Conservation (phyloP, 345 rosid genomes). For the Camelina sativa region DNA sequence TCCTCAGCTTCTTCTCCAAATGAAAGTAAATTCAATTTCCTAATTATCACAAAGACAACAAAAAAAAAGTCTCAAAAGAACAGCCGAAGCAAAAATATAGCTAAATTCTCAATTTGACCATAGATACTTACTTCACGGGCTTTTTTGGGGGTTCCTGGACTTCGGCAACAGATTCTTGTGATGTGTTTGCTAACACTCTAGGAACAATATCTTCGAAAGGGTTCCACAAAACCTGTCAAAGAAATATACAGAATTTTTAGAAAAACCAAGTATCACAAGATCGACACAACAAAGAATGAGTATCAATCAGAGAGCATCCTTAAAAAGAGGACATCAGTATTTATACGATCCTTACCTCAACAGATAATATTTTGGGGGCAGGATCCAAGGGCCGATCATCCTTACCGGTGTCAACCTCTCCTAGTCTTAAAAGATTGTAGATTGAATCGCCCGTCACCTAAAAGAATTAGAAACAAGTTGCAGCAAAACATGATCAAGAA, state of each 20-base stretch:
- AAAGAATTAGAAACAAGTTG: conserved; percentile 36
- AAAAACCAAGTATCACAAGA: conserved; percentile 20
- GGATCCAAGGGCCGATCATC: conserved; percentile 88
- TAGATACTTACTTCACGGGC: conserved; percentile 69
- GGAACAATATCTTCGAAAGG: conserved; percentile 97
- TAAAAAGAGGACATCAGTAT: background rate
- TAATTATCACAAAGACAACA: conserved; percentile 49
- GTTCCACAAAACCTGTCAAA: conserved; percentile 79
- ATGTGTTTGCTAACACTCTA: conserved; percentile 51
- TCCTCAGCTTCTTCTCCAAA: conserved; percentile 99
- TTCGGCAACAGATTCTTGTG: conserved; percentile 52
- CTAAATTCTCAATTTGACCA: background rate
- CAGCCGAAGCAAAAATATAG: conserved; percentile 24
- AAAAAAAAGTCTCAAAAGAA: conserved; percentile 34
- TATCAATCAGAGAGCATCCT: conserved; percentile 11
- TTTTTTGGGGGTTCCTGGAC: conserved; percentile 66
- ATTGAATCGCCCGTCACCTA: conserved; percentile 92
- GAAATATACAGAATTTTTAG: background rate
- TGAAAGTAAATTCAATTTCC: conserved; percentile 89
- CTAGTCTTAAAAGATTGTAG: conserved; percentile 74
- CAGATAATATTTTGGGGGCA: conserved; percentile 65
- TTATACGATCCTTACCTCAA: conserved; percentile 60
- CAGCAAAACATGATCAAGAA: conserved; percentile 21
- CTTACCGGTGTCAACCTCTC: conserved; percentile 77
- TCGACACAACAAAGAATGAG: background rate